Evolutionary conservation across 2,329 filamentous ascomycete genomes (phyloP), one percentile per base, ranked within the genome.

Genomic region (Chaetomiaceae sp.): DNA sequence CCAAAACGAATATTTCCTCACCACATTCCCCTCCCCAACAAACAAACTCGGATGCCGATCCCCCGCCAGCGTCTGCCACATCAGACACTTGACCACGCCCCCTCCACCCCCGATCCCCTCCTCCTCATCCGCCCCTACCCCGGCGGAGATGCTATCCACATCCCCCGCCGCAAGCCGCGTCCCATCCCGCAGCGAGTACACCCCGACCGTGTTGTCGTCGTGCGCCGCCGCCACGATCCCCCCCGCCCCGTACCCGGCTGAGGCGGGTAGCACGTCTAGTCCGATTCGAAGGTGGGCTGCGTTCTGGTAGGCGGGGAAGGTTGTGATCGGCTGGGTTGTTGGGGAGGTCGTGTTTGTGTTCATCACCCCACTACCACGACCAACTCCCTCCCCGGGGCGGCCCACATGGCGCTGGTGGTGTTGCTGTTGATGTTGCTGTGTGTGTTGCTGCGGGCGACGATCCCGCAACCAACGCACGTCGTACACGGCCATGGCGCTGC

Each of bases 191-290:
- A 78, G 60, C 8, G 77, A 80, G 57, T 78, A 81, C 12, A 82
- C 56, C 1, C 59, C 68, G 0, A 82, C 65, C 0, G 63, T 70
- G 10, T 71, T 73, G 42, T 77, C 69, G 34, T 77, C 58, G 41
- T 79, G 76, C 0, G 75, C 77, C 0, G 79, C 75, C 0, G 79
- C 80, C 4, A 79, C 72, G 20, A 78, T 57, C 12, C 76, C 76
- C 12, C 37, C 72, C 62, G n/a, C 69, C 67, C 63, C 42, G 50
- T 74, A 70, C 1, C 51, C 54, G 2, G 48, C 35, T 25, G 40
- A n/a, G n/a, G 6, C 44, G 7, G 38, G 42, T 3, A 57, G 49
- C 4, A 76, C 70, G 46, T 79, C 78, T 57, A 82, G 73, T 1
- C 79, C 81, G 9, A 76, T 68, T 16, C 73, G 63, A 17, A 58